These are phyloP conservation scores for Austroboletus novae-zelandiae DNA, from an alignment of 1,284 basidiomycete genomes.

Conservation along the genomic window DNA sequence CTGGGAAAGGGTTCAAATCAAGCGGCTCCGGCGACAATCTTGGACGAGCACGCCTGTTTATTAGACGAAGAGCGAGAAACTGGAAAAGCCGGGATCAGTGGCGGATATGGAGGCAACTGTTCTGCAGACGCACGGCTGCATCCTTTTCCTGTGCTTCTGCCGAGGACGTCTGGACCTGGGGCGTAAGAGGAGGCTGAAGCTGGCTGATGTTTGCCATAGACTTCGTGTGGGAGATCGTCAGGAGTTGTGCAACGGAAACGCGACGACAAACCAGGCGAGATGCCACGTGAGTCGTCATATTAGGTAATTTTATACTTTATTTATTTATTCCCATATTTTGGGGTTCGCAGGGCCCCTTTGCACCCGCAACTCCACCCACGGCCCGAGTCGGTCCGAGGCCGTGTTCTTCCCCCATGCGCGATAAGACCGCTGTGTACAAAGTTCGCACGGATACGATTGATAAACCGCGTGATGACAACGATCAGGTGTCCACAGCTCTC, in stretches of 20 bases:
- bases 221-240: neutral
- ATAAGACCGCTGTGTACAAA: constrained; percentile 1
- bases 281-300: constrained; percentile 13
- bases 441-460: constrained; percentile 26
- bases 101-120: neutral
- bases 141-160: constrained; percentile 41
- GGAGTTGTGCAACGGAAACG: neutral
- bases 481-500: neutral
- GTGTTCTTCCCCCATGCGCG: too few relatives aligned
- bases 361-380: too few relatives aligned
- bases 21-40: constrained; percentile 53
- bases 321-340: too few relatives aligned
- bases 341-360: too few relatives aligned
- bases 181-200: constrained; percentile 33
- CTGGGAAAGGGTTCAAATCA: constrained; percentile 40
- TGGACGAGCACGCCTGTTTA: constrained; percentile 61
- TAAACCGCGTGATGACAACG: constrained; percentile 14
- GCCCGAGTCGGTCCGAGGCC: too few relatives aligned
- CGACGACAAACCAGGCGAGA: neutral
- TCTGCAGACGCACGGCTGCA: constrained; percentile 38
- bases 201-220: constrained; percentile 39
- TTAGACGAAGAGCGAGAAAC: constrained; percentile 47
- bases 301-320: constrained; percentile 1
- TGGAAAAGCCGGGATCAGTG: constrained; percentile 19
- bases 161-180: constrained; percentile 33